A percentile compares a stretch with the other conserved stretches of the same genome.
phyloP scores from a whole-genome alignment of 1,284 basidiomycete genomes.

The Athelia psychrophila region DNA sequence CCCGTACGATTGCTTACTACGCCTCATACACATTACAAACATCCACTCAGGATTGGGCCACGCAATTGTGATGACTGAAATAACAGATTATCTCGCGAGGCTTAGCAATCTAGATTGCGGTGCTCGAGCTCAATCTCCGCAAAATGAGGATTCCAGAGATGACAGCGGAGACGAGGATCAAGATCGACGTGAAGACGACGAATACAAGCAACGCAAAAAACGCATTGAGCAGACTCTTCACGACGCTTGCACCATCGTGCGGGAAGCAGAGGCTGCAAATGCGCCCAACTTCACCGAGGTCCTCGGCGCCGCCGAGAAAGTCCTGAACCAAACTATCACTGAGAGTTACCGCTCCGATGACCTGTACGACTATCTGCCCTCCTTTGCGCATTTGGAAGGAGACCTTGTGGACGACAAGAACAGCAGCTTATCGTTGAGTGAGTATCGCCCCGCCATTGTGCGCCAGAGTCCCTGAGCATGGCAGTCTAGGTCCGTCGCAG shows the following conservation, averaged over 20 bases:
- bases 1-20: no score
- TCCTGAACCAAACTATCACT: conserved; percentile 11
- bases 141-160: no score
- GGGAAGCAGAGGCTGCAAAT: not conserved
- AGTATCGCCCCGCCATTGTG: no score
- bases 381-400: conserved; percentile 29
- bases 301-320: not conserved
- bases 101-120: no score
- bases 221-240: not conserved
- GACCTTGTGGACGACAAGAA: conserved; percentile 15
- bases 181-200: not conserved
- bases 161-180: not conserved
- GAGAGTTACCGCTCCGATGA: conserved; percentile 18
- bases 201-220: not conserved
- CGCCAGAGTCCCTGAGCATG: no score
- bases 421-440: conserved; percentile 1
- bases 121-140: no score
- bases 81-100: no score
- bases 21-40: no score
- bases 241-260: not conserved
- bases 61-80: no score
- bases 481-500: no score
- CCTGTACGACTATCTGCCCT: conserved; percentile 19
- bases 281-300: not conserved
- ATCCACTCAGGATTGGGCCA: no score